These are phyloP conservation scores for Sporothrix protearum DNA, from an alignment of 2,329 filamentous ascomycete species.

Conservation along the genomic window DNA sequence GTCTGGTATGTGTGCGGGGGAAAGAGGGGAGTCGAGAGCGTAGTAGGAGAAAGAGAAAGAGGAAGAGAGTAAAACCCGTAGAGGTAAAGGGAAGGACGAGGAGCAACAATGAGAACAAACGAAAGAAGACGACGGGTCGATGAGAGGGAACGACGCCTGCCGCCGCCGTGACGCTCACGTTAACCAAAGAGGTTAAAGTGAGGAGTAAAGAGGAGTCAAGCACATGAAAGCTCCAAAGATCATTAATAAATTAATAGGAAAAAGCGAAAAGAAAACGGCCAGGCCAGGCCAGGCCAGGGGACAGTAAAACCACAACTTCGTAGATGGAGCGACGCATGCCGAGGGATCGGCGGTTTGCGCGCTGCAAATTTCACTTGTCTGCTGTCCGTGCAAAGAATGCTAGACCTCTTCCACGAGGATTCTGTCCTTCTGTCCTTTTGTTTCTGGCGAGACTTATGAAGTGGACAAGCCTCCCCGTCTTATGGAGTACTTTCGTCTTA, in stretches of 20 bases:
- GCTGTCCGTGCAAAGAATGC: not conserved
- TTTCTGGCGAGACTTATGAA: not conserved
- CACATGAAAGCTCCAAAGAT: slow-evolving; percentile 9
- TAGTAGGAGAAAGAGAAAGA: not conserved
- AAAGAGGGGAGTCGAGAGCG: not conserved
- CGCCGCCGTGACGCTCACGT: not conserved
- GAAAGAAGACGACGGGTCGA: not conserved
- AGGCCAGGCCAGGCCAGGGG: not conserved
- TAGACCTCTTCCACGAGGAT: not conserved
- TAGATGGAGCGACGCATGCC: slow-evolving; percentile 11
- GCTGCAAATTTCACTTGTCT: not conserved
- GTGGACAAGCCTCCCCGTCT: not conserved
- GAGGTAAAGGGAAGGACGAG: not conserved
- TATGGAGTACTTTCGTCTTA: not conserved
- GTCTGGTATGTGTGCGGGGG: not conserved
- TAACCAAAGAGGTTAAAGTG: slow-evolving; percentile 1
- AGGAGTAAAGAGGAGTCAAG: slow-evolving; percentile 8
- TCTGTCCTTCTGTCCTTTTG: not conserved
- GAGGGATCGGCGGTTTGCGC: slow-evolving; percentile 13
- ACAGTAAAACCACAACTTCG: not conserved
- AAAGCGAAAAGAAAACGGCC: not conserved
- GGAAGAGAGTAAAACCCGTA: too few relatives aligned
- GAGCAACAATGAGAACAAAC: not conserved
- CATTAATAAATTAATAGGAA: not conserved
- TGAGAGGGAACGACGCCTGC: too few relatives aligned